Base-by-base conservation (phyloP, 306 rosid species). In the Pyrus pyrifolia region DNA sequence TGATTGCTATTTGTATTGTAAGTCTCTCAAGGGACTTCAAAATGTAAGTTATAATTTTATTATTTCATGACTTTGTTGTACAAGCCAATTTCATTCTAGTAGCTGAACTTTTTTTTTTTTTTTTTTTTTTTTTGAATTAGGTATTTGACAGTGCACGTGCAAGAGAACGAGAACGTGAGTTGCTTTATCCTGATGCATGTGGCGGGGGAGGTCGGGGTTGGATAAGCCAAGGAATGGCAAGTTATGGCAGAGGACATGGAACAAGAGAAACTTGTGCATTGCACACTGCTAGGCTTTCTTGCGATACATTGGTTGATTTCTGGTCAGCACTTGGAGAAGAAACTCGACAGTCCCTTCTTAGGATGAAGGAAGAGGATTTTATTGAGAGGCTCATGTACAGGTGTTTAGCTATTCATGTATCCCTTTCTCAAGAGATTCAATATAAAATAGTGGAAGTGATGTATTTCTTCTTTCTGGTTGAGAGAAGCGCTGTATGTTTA, bases 161-260 rank as follows among this genome's bases (percentile, higher is more conserved):
- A 30, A 91, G 99, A 87, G 99, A 96, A 79, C 93, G 99, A 67
- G 99, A 96, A 84, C 88, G 99, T 57, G 99, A 96, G 65, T 77
- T 92, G 78, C 99, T 96, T 65, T 96, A 96, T 87, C 99, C 99
- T 13, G 99, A 96, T 91, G 99, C 99, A 12, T 96, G 99, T 73
- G 99, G 99, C 64, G 99, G 97, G 68, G 97, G 93, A 85, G 97
- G 98, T 80, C 96, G 99, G 73, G 99, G 99, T 70, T 96, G 99
- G 99, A 96, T 96, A 76, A 96, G 97, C 87, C 99, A 96, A 91
- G 98, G 99, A 79, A 83, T 91, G 67, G 90, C 79, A 18, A 83
- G 90, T 75, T 91, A 88, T 74, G 98, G 98, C 51, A 92, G 98
- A 89, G 99, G 98, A 51, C 99, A 92, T 67, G 99, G 98, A 63